Conservation (phyloP, 805 yeast genomes). For the Yamadazyma akitaensis region DNA sequence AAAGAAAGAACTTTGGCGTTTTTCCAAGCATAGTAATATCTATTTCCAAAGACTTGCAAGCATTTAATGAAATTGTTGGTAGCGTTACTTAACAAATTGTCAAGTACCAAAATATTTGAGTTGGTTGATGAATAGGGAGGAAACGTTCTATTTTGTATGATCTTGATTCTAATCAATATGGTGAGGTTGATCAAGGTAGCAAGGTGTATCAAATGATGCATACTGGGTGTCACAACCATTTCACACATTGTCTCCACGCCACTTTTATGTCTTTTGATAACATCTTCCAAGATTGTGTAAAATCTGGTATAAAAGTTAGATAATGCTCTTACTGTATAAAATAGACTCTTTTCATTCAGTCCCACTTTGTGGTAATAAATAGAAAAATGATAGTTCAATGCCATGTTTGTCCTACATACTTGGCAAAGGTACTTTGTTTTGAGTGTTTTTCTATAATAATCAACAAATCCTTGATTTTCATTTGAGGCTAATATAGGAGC, state of each 20-base stretch:
- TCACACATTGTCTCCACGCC: slow-evolving; percentile 24
- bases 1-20: slow-evolving; percentile 52
- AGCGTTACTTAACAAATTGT: slow-evolving; percentile 13
- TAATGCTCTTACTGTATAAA: slow-evolving; percentile 19
- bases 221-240: slow-evolving; percentile 28
- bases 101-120: not conserved
- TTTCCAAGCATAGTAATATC: slow-evolving; percentile 65
- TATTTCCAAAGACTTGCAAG: slow-evolving; percentile 39
- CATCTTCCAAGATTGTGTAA: slow-evolving; percentile 1
- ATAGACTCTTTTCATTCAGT: slow-evolving; percentile 27
- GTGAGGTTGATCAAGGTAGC: slow-evolving; percentile 25
- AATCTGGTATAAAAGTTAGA: slow-evolving; percentile 24
- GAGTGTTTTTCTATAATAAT: slow-evolving; percentile 7
- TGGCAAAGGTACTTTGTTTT: slow-evolving; percentile 8
- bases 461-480: not conserved
- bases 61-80: slow-evolving; percentile 15
- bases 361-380: slow-evolving; percentile 34
- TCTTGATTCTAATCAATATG: slow-evolving; percentile 18
- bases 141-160: slow-evolving; percentile 7
- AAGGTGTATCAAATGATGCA: slow-evolving; percentile 37
- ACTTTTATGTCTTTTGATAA: not conserved
- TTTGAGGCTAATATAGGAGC: not conserved
- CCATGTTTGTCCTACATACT: slow-evolving; percentile 4
- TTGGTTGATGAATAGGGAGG: not conserved
- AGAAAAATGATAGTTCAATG: slow-evolving; percentile 30